Evolutionary conservation across 2,329 filamentous ascomycete species (phyloP), one percentile per base, ranked within the genome.

Genomic region (Fulvia fulva): DNA sequence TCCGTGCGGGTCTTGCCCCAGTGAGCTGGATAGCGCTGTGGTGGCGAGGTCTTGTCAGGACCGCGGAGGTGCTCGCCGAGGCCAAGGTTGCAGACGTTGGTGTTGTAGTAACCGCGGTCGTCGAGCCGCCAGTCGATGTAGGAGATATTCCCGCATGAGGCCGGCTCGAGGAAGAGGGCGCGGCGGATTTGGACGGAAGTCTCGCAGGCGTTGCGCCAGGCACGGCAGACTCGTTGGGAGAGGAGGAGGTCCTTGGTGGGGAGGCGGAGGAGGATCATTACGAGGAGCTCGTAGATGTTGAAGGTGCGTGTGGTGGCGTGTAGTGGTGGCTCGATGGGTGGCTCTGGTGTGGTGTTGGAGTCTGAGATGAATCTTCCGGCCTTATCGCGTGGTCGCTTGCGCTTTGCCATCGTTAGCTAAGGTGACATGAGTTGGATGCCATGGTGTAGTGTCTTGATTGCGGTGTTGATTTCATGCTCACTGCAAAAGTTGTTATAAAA

Each of bases 181-280:
- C 22, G 19, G 11, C 26, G 23, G 32, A 53, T 41, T 11, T 22
- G 23, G 22, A 26, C 5, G 21, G 37, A 53, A 12, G 14, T 12
- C 11, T 14, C 9, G 12, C n/a, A 23, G 30, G 37, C 16, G 21
- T 16, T 21, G 21, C n/a, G 19, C 52, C 41, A 45, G 22, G 9
- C 3, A 9, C 37, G n/a, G 51, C 51, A 53, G n/a, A 53, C 51
- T 23, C 21, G n/a, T 19, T 53, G 51, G 6, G 28, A 34, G 25
- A 19, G 19, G 16, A 57, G 50, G 7, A 57, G 21, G 26, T 53
- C 49, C 8, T 19, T 22, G 9, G 28, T 30, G 11, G 50, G 37
- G 19, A 57, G 32, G 28, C 43, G 14, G 28, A 56, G 50, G 16
- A 45, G 34, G 21, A 55, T n/a, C 45, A n/a, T 22, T n/a, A 47